These are phyloP conservation scores for Stemphylium beticola DNA, from an alignment of 2,329 filamentous ascomycete genomes.

Conservation along the genomic window DNA sequence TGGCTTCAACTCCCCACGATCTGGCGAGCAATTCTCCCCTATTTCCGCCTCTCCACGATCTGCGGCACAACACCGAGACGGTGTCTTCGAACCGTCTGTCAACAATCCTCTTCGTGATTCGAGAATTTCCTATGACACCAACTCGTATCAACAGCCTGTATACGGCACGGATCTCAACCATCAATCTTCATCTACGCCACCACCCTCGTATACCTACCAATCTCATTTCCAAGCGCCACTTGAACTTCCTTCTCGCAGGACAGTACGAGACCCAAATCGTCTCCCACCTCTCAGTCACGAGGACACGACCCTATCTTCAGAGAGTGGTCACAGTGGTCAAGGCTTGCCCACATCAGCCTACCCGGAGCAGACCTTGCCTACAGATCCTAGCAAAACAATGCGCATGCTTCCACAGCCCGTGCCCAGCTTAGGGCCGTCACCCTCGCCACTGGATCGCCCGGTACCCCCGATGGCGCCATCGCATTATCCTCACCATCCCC, in stretches of 20 bases:
- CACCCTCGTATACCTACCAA: constrained; percentile 24
- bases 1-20: constrained; percentile 43
- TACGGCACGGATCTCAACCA: constrained; percentile 25
- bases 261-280: constrained; percentile 35
- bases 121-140: constrained; percentile 27
- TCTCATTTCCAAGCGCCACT: constrained; percentile 31
- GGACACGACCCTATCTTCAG: constrained; percentile 50
- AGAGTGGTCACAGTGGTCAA: constrained; percentile 39
- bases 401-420: constrained; percentile 49
- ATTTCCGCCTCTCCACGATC: constrained; percentile 44
- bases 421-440: constrained; percentile 34
- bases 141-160: constrained; percentile 22
- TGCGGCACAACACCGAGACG: constrained; percentile 34
- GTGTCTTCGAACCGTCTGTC: constrained; percentile 28
- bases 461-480: constrained; percentile 18
- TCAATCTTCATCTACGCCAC: constrained; percentile 25
- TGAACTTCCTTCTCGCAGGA: constrained; percentile 42
- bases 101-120: constrained; percentile 29
- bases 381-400: constrained; percentile 43
- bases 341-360: constrained; percentile 18
- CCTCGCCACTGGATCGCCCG: constrained; percentile 41
- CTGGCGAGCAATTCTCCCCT: constrained; percentile 44
- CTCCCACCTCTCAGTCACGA: constrained; percentile 48
- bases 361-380: constrained; percentile 23
- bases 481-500: constrained; percentile 26